Conservation (phyloP, 1,284 basidiomycete species). For the Cryptococcus sp. region DNA sequence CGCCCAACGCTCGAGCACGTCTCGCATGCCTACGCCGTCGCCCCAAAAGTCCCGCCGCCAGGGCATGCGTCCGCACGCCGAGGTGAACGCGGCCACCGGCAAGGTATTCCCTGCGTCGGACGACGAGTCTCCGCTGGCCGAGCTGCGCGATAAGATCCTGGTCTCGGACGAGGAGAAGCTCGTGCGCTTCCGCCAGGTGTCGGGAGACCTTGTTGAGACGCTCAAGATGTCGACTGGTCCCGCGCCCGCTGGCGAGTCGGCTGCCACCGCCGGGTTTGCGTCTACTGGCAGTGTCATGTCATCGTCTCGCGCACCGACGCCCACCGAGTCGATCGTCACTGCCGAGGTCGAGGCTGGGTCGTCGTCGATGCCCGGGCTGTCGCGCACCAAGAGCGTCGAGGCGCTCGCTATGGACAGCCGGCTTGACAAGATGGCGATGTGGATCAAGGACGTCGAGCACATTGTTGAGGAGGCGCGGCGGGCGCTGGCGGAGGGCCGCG, state of each 20-base stretch:
- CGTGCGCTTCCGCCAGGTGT: conserved; percentile 26
- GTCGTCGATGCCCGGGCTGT: neutral
- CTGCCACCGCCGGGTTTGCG: neutral
- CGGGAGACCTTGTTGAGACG: conserved; percentile 20
- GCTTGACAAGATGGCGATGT: conserved; percentile 42
- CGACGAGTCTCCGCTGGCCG: conserved; percentile 21
- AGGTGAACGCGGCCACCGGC: conserved; percentile 10
- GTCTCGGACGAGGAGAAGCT: conserved; percentile 15
- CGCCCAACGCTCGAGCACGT: conserved; percentile 1
- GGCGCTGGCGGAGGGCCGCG: conserved; percentile 41
- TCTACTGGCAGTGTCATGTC: neutral
- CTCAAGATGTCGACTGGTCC: neutral
- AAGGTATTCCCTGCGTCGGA: conserved; percentile 21
- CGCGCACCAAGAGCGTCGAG: conserved; percentile 17
- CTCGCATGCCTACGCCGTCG: conserved; percentile 14
- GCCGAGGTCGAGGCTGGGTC: neutral
- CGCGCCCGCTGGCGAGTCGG: neutral
- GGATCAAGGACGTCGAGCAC: conserved; percentile 46
- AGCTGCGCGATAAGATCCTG: conserved; percentile 28
- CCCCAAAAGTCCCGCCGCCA: conserved; percentile 15
- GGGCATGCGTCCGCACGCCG: conserved; percentile 7
- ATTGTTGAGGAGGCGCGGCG: conserved; percentile 47
- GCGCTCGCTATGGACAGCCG: conserved; percentile 31
- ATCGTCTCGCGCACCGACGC: neutral
- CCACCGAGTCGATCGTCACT: neutral